Conservation (phyloP, 306 rosid species). For the Pyrus bretschneideri region DNA sequence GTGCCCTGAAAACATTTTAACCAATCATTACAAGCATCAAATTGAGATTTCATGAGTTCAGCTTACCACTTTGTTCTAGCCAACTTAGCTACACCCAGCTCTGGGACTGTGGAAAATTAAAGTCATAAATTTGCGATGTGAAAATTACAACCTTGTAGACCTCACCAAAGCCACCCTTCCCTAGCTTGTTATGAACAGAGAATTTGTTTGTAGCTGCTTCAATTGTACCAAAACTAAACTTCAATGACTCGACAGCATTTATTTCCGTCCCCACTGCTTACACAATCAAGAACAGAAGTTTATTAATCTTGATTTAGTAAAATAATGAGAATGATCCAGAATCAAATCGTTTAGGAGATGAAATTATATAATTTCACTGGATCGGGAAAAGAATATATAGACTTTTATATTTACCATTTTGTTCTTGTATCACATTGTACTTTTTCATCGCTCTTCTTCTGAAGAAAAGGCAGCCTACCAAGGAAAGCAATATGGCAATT, state of each 20-base stretch:
- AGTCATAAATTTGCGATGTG: neutral
- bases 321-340: too few relatives aligned
- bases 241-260: slow-evolving; percentile 9
- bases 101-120: neutral
- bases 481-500: slow-evolving; percentile 1
- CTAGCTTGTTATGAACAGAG: slow-evolving; percentile 14
- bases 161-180: slow-evolving; percentile 25
- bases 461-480: slow-evolving; percentile 2
- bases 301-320: neutral
- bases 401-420: neutral
- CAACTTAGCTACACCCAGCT: neutral
- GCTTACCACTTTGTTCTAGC: neutral
- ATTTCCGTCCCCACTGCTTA: neutral
- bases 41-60: neutral
- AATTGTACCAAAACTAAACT: slow-evolving; percentile 14
- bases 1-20: slow-evolving; percentile 10
- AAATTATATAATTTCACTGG: too few relatives aligned
- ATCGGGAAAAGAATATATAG: neutral
- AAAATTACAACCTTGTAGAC: slow-evolving; percentile 17
- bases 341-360: too few relatives aligned
- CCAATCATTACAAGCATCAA: neutral
- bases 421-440: neutral
- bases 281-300: neutral
- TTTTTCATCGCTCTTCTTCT: slow-evolving; percentile 10
- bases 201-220: slow-evolving; percentile 19